These are phyloP conservation scores for Penicillium diatomitis DNA, from an alignment of 495 filamentous ascomycete genomes.

Conservation along the genomic window DNA sequence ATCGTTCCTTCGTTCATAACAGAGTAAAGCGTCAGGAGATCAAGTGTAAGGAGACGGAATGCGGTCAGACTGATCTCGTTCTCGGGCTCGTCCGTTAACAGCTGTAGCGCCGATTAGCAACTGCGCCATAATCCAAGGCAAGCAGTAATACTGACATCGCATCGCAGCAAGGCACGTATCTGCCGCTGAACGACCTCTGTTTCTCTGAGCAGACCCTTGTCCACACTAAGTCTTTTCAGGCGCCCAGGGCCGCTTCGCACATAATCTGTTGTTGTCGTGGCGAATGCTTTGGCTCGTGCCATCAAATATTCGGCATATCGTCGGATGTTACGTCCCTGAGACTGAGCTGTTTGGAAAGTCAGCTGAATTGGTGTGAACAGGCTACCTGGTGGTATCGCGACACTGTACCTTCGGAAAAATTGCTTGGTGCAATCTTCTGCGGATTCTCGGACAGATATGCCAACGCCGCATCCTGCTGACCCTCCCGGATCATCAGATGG, in stretches of 20 bases:
- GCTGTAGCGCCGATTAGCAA: conserved; percentile 41
- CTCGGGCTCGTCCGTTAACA: conserved; percentile 80
- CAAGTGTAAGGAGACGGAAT: conserved; percentile 86
- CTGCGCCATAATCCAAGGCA: neutral
- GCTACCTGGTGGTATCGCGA: no score
- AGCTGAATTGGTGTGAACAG: neutral
- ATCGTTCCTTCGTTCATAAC: conserved; percentile 97
- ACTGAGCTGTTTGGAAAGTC: conserved; percentile 52
- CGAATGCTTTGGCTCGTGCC: conserved; percentile 71
- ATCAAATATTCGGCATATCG: conserved; percentile 84
- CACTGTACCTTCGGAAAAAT: conserved; percentile 80
- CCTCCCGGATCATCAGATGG: conserved; percentile 96
- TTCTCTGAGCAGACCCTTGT: conserved; percentile 88
- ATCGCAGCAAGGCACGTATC: conserved; percentile 75
- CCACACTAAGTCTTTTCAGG: conserved; percentile 77
- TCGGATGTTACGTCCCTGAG: conserved; percentile 89
- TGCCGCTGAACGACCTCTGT: conserved; percentile 88
- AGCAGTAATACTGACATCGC: conserved; percentile 59
- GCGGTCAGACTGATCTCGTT: conserved; percentile 96
- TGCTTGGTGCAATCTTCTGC: conserved; percentile 75
- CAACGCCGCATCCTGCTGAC: conserved; percentile 80
- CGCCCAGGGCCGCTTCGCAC: conserved; percentile 75
- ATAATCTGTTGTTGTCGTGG: conserved; percentile 79
- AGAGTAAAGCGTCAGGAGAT: conserved; percentile 84
- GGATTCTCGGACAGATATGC: conserved; percentile 77